Conservation (phyloP, 2,329 filamentous ascomycete species). For the Cladophialophora psammophila region DNA sequence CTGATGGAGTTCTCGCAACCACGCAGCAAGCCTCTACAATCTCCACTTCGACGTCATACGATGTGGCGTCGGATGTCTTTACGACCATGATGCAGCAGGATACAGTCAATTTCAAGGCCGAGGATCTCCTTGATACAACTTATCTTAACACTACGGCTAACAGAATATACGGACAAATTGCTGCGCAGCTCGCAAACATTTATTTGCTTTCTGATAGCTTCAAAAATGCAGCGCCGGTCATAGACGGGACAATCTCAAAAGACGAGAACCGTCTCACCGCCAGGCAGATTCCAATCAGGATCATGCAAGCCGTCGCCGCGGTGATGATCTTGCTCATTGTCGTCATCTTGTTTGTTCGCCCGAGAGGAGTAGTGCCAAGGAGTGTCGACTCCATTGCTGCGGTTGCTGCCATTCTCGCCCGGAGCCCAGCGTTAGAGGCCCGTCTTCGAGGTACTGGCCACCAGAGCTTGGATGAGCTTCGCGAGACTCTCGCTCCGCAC, state of each 20-base stretch:
- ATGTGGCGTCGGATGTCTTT: constrained; percentile 25
- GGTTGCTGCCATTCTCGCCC: constrained; percentile 32
- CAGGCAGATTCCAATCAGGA: constrained; percentile 22
- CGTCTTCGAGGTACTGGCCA: constrained; percentile 30
- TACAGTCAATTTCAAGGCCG: constrained; percentile 15
- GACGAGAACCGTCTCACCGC: constrained; percentile 28
- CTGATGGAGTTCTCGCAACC: constrained; percentile 24
- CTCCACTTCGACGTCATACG: not conserved
- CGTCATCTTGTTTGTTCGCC: constrained; percentile 25
- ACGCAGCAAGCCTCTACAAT: constrained; percentile 20
- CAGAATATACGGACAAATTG: constrained; percentile 20
- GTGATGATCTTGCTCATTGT: constrained; percentile 28
- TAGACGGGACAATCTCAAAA: constrained; percentile 28
- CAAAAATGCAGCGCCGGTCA: not conserved
- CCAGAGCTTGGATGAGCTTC: constrained; percentile 22
- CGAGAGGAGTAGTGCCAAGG: constrained; percentile 33
- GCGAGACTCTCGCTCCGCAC: constrained; percentile 19
- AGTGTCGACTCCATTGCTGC: constrained; percentile 34
- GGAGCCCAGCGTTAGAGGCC: constrained; percentile 28
- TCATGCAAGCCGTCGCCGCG: constrained; percentile 32
- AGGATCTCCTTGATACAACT: constrained; percentile 27
- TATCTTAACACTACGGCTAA: constrained; percentile 26
- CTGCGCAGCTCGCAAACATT: constrained; percentile 32
- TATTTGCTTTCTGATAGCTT: constrained; percentile 28
- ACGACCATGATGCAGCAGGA: constrained; percentile 29